Percentiles rank a stretch among this genome's conserved stretches.
Conservation (phyloP, 495 filamentous ascomycete species). For the Xylona heveae region DNA sequence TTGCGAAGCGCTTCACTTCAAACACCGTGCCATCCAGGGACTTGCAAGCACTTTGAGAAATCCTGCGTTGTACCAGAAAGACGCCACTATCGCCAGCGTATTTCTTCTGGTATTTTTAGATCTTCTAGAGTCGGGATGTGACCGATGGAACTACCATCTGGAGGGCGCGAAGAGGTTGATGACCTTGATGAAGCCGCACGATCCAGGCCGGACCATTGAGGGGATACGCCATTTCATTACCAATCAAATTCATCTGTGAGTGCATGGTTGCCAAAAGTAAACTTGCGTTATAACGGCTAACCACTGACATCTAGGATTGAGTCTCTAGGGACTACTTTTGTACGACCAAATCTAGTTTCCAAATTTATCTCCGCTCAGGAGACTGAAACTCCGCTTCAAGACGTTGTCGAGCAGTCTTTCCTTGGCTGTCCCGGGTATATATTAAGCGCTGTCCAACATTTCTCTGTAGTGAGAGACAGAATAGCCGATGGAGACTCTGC, state of each 20-base stretch:
- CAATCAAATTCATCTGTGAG: constrained; percentile 14
- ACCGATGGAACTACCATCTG: constrained; percentile 32
- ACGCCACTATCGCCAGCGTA: constrained; percentile 24
- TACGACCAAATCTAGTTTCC: constrained; percentile 18
- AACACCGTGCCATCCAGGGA: constrained; percentile 24
- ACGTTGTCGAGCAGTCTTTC: constrained; percentile 18
- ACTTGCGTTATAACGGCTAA: constrained; percentile 7
- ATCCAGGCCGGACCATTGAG: constrained; percentile 11
- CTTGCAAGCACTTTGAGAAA: constrained; percentile 15
- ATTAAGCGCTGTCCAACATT: constrained; percentile 14
- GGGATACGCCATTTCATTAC: constrained; percentile 13
- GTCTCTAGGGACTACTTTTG: constrained; percentile 23
- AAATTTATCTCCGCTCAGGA: constrained; percentile 8
- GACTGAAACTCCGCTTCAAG: constrained; percentile 7
- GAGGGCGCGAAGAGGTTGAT: constrained; percentile 25
- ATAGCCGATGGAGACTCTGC: constrained; percentile 7
- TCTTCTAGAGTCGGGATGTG: constrained; percentile 31
- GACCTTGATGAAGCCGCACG: constrained; percentile 3
- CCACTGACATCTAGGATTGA: constrained; percentile 21
- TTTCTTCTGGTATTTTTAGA: constrained; percentile 36
- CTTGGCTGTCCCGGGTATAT: constrained; percentile 22
- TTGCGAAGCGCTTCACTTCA: constrained; percentile 25
- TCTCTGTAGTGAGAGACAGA: constrained; percentile 16
- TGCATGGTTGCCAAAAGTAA: constrained; percentile 1
- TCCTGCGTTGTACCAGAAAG: constrained; percentile 10